Conservation (phyloP, 352 stramenopile species). For the Aphanomyces astaci region DNA sequence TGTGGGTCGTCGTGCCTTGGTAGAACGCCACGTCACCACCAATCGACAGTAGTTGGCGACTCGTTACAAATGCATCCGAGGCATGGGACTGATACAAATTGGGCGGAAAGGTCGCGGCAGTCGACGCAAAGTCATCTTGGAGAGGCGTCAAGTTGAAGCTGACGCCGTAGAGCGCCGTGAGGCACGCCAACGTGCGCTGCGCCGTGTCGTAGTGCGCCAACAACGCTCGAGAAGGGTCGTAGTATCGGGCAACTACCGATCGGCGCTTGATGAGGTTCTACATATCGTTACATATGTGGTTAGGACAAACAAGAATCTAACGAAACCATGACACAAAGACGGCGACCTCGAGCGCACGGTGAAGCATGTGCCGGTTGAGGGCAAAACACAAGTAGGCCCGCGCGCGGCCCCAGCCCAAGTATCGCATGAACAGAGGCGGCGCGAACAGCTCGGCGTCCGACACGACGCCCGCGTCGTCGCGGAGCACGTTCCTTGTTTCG, state of each 20-base stretch:
- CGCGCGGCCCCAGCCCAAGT: slow-evolving; percentile 58
- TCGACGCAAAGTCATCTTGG: not conserved
- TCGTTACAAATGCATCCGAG: not conserved
- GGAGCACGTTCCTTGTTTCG: slow-evolving; percentile 47
- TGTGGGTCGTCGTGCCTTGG: not conserved
- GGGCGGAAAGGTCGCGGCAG: not conserved
- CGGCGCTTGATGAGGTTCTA: slow-evolving; percentile 67
- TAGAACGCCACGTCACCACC: not conserved
- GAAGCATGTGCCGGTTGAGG: slow-evolving; percentile 70
- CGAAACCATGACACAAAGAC: no score
- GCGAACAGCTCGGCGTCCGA: slow-evolving; percentile 36
- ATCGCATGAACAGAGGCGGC: slow-evolving; percentile 32
- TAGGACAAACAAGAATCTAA: no score
- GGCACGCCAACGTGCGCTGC: slow-evolving; percentile 41
- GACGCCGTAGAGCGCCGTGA: slow-evolving; percentile 65
- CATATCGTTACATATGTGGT: no score
- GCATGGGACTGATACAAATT: slow-evolving; percentile 1
- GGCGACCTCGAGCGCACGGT: slow-evolving; percentile 67
- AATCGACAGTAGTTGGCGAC: not conserved
- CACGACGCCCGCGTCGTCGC: slow-evolving; percentile 63
- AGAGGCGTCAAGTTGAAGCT: slow-evolving; percentile 44
- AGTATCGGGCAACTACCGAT: slow-evolving; percentile 51
- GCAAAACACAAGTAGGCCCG: slow-evolving; percentile 54
- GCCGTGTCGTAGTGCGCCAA: slow-evolving; percentile 60
- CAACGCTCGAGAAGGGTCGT: slow-evolving; percentile 40